phyloP scores from a whole-genome alignment of 2,329 filamentous ascomycete genomes.

The Trichoderma koningii region DNA sequence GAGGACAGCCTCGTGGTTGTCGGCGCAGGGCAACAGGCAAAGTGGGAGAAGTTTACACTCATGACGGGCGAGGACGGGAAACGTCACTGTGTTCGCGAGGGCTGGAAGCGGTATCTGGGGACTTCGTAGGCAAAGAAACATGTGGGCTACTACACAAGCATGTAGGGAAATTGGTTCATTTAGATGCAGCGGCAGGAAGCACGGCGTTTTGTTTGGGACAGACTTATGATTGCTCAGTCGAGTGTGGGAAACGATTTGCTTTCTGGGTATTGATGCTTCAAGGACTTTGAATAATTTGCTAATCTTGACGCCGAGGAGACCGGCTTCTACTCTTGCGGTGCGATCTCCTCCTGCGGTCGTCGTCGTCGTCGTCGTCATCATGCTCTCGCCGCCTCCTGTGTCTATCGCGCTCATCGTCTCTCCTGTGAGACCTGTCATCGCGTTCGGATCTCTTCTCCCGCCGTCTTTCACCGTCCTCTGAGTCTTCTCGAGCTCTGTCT shows the following conservation, averaged over 20 bases:
- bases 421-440: constrained; percentile 32
- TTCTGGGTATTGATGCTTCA: constrained; percentile 19
- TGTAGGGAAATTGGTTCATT: constrained; percentile 3
- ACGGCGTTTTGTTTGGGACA: constrained; percentile 9
- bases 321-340: constrained; percentile 46
- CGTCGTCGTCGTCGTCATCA: constrained; percentile 33
- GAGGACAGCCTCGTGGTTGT: constrained; percentile 75
- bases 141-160: background rate
- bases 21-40: constrained; percentile 75
- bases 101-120: constrained; percentile 77
- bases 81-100: constrained; percentile 67
- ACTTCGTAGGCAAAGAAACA: constrained; percentile 36
- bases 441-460: constrained; percentile 33
- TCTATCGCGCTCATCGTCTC: constrained; percentile 37
- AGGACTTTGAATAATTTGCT: constrained; percentile 22
- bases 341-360: constrained; percentile 29
- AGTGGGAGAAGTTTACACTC: constrained; percentile 86
- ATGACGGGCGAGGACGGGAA: constrained; percentile 68
- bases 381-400: constrained; percentile 36
- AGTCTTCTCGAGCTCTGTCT: constrained; percentile 13
- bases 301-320: constrained; percentile 44
- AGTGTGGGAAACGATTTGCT: constrained; percentile 18
- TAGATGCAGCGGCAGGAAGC: constrained; percentile 1
- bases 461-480: constrained; percentile 33
- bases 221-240: background rate